These are phyloP conservation scores for Globisporangium apiculatum DNA, from an alignment of 352 stramenopile genomes.

Conservation along the genomic window DNA sequence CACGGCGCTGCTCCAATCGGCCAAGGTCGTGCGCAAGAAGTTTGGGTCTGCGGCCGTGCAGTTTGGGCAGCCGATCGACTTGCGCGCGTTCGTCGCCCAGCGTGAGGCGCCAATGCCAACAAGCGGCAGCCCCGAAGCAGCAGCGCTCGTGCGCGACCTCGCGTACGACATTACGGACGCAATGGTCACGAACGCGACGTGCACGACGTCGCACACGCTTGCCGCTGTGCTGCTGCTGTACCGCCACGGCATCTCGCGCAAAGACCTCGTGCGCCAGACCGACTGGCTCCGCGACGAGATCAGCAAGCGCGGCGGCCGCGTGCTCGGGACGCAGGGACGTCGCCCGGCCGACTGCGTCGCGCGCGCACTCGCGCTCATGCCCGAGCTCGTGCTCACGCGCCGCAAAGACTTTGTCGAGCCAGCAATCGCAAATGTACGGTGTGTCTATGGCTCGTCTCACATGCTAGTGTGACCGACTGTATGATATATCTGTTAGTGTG, in stretches of 20 bases:
- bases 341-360: slow-evolving; percentile 61
- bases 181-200: slow-evolving; percentile 62
- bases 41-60: slow-evolving; percentile 80
- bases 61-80: slow-evolving; percentile 61
- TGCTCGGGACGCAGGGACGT: slow-evolving; percentile 64
- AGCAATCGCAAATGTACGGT: slow-evolving; percentile 60
- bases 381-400: slow-evolving; percentile 58
- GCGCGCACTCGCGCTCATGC: slow-evolving; percentile 53
- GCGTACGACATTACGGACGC: slow-evolving; percentile 70
- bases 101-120: slow-evolving; percentile 17
- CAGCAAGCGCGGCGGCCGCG: slow-evolving; percentile 52
- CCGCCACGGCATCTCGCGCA: slow-evolving; percentile 66
- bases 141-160: slow-evolving; percentile 46
- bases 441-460: background rate
- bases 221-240: slow-evolving; percentile 73
- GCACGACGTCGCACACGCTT: slow-evolving; percentile 67
- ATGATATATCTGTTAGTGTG: no score
- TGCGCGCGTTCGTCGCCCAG: slow-evolving; percentile 40
- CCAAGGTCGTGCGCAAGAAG: slow-evolving; percentile 63
- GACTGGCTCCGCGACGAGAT: slow-evolving; percentile 74
- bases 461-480: background rate
- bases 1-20: slow-evolving; percentile 57
- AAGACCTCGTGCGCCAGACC: slow-evolving; percentile 62
- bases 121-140: slow-evolving; percentile 20
- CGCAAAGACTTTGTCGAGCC: slow-evolving; percentile 77